Base-by-base conservation (phyloP, 306 rosid species). In the Lathyrus sativus region DNA sequence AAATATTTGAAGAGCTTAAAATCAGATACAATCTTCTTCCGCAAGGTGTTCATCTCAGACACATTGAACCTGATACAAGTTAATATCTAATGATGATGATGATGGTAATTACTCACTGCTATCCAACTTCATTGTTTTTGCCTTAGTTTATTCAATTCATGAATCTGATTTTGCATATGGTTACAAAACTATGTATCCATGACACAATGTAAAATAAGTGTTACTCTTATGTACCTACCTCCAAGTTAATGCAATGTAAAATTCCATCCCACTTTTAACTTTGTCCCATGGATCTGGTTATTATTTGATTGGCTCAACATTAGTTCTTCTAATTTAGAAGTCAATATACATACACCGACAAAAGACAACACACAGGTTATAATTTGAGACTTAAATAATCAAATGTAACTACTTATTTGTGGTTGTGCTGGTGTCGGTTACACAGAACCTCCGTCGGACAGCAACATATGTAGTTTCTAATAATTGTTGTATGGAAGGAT, bases 11-110 rank as follows among this genome's bases (percentile, higher is more conserved):
- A 76, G 95, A 88, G 68, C 84, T 93, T 11, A 60, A 80, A 49
- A 88, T 93, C 63, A 86, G 74, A 75, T 93, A 88, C 85, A 69
- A 84, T 69, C 95, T 93, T 49, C 85, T 84, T 73, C 96, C 96
- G 5, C 97, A 85, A 71, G 82, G 54, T 10, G 83, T 93, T 78
- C 91, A 81, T 74, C 78, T 93, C 68, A 54, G 50, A 78, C 85
- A 79, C 15, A 13, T 68, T 2, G 86, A 68, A 31, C 55, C 78
- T 14, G 84, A 84, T 9, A 43, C 81, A 0, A 17, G 28, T 65
- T 14, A 57, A 53, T 10, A 60, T 50, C 69, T 37, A 26, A 26
- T 26, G 29, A 3, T 26, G 50, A 64, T 19, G 22, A 19, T 75
- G 56, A 82, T 72, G 76, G 84, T 59, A 54, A 60, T 9, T 61